Conservation (phyloP, 805 yeast genomes). For the Yarrowia sp. region DNA sequence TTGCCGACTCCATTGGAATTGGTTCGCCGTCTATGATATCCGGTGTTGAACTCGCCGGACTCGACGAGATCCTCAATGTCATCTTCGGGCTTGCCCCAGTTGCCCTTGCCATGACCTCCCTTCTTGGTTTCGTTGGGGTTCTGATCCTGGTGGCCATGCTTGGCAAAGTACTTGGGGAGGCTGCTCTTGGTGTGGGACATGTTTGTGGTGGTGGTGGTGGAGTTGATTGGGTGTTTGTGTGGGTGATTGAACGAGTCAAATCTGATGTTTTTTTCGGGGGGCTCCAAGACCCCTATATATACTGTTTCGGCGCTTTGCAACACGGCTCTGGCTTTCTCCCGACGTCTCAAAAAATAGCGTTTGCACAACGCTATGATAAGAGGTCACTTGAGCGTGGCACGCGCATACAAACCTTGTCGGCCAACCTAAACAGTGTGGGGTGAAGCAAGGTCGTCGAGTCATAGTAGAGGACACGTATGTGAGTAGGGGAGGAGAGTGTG, state of each 20-base stretch:
- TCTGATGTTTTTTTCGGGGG: not conserved
- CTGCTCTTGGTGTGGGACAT: conserved; percentile 18
- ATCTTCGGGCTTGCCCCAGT: conserved; percentile 77
- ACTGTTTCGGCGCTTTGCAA: not conserved
- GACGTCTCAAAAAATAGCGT: not conserved
- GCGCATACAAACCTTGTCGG: conserved; percentile 15
- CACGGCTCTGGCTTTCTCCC: not conserved
- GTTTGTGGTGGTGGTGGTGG: not conserved
- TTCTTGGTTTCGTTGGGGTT: conserved; percentile 79
- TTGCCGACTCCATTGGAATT: conserved; percentile 34
- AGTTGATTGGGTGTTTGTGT: not conserved
- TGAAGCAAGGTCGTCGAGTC: not conserved
- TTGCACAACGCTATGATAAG: conserved; percentile 21
- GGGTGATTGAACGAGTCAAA: conserved; percentile 12
- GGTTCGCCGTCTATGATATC: conserved; percentile 41
- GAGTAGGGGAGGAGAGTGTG: too few relatives aligned
- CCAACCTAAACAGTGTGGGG: not conserved
- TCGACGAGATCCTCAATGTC: conserved; percentile 64
- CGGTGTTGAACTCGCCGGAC: conserved; percentile 51
- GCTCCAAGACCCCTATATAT: not conserved
- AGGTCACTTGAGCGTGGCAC: conserved; percentile 27
- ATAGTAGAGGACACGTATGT: too few relatives aligned
- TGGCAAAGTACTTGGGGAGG: conserved; percentile 70
- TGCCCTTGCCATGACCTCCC: conserved; percentile 79
- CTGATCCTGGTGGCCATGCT: conserved; percentile 63